Conservation (phyloP, 345 rosid genomes). For the Geranium brycei region DNA sequence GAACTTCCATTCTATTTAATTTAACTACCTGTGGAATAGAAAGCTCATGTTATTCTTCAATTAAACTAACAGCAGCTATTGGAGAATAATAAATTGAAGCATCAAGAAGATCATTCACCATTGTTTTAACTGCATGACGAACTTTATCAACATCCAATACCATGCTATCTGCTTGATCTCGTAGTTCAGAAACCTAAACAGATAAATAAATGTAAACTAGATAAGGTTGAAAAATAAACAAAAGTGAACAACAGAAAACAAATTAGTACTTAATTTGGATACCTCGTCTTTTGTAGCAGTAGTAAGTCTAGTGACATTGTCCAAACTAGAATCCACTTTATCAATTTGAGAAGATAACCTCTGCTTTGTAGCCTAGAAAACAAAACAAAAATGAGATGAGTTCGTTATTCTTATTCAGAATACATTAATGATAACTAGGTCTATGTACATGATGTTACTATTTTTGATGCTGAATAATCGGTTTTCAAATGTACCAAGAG, state of each 20-base stretch:
- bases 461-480: neutral
- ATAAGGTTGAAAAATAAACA: neutral
- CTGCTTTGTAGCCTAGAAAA: slow-evolving; percentile 47
- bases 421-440: neutral
- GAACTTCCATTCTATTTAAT: neutral
- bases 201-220: neutral
- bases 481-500: neutral
- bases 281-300: slow-evolving; percentile 56
- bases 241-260: neutral
- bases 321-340: slow-evolving; percentile 36
- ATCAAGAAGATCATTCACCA: neutral
- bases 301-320: slow-evolving; percentile 40
- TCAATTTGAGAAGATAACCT: slow-evolving; percentile 50
- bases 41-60: neutral
- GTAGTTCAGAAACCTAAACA: neutral
- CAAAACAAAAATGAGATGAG: slow-evolving; percentile 1
- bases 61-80: neutral
- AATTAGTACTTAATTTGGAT: slow-evolving; percentile 6
- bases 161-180: neutral
- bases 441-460: neutral
- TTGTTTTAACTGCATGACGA: neutral
- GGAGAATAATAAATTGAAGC: neutral
- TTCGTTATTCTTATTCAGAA: neutral
- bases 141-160: neutral
- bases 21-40: neutral